Evolutionary conservation across 2,329 filamentous ascomycete genomes (phyloP).

Genomic region (Triangularia setosa): DNA sequence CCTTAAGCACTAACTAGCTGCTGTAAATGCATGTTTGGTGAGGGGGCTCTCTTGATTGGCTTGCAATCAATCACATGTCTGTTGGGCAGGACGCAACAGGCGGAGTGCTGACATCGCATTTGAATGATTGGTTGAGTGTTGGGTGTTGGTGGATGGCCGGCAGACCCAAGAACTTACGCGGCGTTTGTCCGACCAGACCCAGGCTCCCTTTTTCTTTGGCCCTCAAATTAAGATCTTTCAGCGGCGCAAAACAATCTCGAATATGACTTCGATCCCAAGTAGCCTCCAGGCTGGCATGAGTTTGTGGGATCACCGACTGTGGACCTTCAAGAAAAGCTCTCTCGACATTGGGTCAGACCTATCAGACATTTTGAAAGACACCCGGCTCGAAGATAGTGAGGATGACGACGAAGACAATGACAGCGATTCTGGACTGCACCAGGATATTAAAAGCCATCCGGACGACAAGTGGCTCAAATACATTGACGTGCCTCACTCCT

Average conservation of each 20-base stretch:
- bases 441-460: neutral
- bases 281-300: neutral
- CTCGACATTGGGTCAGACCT: neutral
- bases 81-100: too few relatives aligned
- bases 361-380: neutral
- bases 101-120: too few relatives aligned
- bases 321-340: neutral
- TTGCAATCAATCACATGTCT: too few relatives aligned
- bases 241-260: neutral
- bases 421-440: neutral
- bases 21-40: too few relatives aligned
- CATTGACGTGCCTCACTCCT: neutral
- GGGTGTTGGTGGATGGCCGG: too few relatives aligned
- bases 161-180: too few relatives aligned
- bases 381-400: neutral
- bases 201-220: neutral
- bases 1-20: too few relatives aligned
- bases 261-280: neutral
- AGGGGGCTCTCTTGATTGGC: too few relatives aligned
- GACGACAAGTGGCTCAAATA: neutral
- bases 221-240: too few relatives aligned
- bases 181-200: too few relatives aligned
- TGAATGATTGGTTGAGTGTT: too few relatives aligned
- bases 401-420: neutral
- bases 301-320: neutral